Base-by-base conservation (phyloP, 768 basidiomycete species). In the Daedaleopsis sinensis region DNA sequence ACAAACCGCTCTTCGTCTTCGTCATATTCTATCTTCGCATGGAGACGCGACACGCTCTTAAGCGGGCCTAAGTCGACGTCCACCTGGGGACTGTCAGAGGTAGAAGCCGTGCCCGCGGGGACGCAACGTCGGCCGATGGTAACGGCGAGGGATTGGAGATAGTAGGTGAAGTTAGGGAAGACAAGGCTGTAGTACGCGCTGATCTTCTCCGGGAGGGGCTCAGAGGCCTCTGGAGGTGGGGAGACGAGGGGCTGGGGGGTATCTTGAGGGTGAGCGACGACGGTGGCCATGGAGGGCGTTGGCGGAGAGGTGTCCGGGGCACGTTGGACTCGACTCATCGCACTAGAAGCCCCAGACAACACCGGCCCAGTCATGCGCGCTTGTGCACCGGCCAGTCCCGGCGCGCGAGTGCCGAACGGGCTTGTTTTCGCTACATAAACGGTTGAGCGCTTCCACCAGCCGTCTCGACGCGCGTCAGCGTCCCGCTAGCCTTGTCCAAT, bases 11-110 rank as follows among this genome's bases (percentile, higher is more conserved):
- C 91, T 63, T 90, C 88, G 9, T 93, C 90, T 72, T 91, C 89
- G 79, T 96, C 93, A 70, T 93, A 97, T 73, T 93, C 93, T 68
- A 98, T 95, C 79, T 87, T 89, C 37, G 97, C 97, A 72, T 99
- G 97, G 18, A 97, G 81, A 23, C 97, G 85, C n/a, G 96, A 98
- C 55, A 99, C 95, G 64, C 93, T 96, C 85, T 98, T 98, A 51
- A 98, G 84, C 5, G 94, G 90, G 9, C 97, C 97, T 10, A 99
- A 87, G 77, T 99, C 97, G 53, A 93, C 91, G 67, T 93, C 90
- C 39, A 92, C 89, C 59, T 86, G 84, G 3, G 78, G 63, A 47
- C 72, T 73, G 47, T 90, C 87, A 4, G 82, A 74, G 11, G 85
- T 81, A 19, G 90, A 87, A 1, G 88, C 79, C 3, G 84, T 79